Conservation (phyloP, 2,329 filamentous ascomycete species). For the Penicillium sclerotiorum region DNA sequence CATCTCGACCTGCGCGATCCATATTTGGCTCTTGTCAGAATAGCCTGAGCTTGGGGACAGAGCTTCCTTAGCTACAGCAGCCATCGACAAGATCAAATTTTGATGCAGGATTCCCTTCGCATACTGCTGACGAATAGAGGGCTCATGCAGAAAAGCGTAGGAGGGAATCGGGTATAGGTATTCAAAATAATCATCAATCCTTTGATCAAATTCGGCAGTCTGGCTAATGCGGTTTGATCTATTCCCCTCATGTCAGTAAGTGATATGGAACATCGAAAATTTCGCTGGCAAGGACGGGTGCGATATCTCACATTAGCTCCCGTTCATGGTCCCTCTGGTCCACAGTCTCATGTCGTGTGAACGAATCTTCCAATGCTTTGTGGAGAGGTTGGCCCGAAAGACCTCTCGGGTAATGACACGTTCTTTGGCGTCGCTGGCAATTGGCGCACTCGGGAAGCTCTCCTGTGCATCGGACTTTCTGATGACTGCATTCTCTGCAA, state of each 20-base stretch:
- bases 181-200: constrained; percentile 10
- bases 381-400: background rate
- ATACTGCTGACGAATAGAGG: too few relatives aligned
- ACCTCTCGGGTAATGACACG: constrained; percentile 8
- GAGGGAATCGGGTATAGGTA: constrained; percentile 5
- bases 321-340: background rate
- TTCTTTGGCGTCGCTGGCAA: constrained; percentile 6
- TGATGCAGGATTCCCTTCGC: too few relatives aligned
- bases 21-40: background rate
- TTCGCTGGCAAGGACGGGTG: background rate
- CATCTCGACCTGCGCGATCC: background rate
- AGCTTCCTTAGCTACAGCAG: background rate
- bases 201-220: constrained; percentile 1
- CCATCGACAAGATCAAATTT: background rate
- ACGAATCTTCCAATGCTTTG: background rate
- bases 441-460: constrained; percentile 11
- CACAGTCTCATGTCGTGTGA: background rate
- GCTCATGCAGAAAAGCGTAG: too few relatives aligned
- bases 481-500: constrained; percentile 10
- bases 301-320: too few relatives aligned
- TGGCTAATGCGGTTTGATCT: background rate
- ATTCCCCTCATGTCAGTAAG: too few relatives aligned
- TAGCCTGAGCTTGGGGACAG: background rate
- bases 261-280: background rate
- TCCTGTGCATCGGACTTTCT: constrained; percentile 13